These are phyloP conservation scores for Lodderomyces elongisporus DNA, from an alignment of 1,139 yeast genomes.

Conservation along the genomic window DNA sequence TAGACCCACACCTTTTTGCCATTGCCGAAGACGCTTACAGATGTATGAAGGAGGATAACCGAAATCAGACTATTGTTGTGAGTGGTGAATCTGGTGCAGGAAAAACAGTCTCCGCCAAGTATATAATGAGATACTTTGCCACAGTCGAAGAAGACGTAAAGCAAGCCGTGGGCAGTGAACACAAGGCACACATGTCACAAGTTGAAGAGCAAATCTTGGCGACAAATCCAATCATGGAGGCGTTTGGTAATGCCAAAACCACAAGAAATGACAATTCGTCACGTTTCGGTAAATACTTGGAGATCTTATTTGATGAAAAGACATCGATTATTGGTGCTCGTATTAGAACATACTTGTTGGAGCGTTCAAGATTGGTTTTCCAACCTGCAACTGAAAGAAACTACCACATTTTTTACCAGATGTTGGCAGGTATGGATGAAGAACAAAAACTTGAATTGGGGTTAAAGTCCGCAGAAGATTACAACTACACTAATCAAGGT, in stretches of 20 bases:
- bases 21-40: slow-evolving; percentile 98
- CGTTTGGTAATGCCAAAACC: slow-evolving; percentile 97
- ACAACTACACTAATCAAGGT: slow-evolving; percentile 85
- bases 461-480: slow-evolving; percentile 62
- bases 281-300: slow-evolving; percentile 93
- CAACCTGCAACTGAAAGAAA: slow-evolving; percentile 89
- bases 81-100: slow-evolving; percentile 99
- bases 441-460: slow-evolving; percentile 57
- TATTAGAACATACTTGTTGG: slow-evolving; percentile 86
- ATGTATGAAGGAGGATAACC: slow-evolving; percentile 80
- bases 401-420: slow-evolving; percentile 92
- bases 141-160: slow-evolving; percentile 68
- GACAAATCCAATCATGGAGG: slow-evolving; percentile 97
- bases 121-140: slow-evolving; percentile 96
- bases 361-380: slow-evolving; percentile 89
- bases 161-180: slow-evolving; percentile 17
- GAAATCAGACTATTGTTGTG: slow-evolving; percentile 93
- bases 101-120: slow-evolving; percentile 94
- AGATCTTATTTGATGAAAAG: slow-evolving; percentile 71
- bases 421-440: slow-evolving; percentile 69
- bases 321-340: slow-evolving; percentile 90
- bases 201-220: slow-evolving; percentile 95
- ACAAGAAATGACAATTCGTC: slow-evolving; percentile 97
- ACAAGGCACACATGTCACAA: slow-evolving; percentile 73
- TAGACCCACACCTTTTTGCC: slow-evolving; percentile 95